These are phyloP conservation scores for Blastobotrys ciferrii DNA, from an alignment of 1,139 yeast species.

Conservation along the genomic window DNA sequence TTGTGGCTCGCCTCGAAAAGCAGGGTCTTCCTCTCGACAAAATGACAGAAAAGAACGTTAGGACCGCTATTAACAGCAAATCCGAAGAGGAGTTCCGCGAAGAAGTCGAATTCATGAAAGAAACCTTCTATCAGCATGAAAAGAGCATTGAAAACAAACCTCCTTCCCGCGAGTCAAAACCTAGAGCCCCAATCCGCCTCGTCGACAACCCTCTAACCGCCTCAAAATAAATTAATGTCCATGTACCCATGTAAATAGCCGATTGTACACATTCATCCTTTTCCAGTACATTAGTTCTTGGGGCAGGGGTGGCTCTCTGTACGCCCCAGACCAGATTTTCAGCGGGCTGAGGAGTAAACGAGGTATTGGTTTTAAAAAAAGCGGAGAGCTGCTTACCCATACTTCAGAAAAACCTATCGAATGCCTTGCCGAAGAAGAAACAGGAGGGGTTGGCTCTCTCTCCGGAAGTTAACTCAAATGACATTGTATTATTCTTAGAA, in stretches of 20 bases:
- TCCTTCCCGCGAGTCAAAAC: slow-evolving; percentile 6
- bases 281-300: too few relatives aligned
- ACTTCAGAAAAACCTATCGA: too few relatives aligned
- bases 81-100: slow-evolving; percentile 49
- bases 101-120: slow-evolving; percentile 65
- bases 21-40: slow-evolving; percentile 63
- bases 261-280: too few relatives aligned
- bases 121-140: slow-evolving; percentile 47
- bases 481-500: too few relatives aligned
- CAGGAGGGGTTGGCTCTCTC: too few relatives aligned
- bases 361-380: too few relatives aligned
- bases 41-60: slow-evolving; percentile 57
- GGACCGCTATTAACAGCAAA: slow-evolving; percentile 49
- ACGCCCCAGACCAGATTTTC: too few relatives aligned
- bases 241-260: slow-evolving; percentile 5
- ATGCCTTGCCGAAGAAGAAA: too few relatives aligned
- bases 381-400: too few relatives aligned
- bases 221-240: neutral
- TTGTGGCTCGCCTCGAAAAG: slow-evolving; percentile 73
- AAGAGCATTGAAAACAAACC: slow-evolving; percentile 23
- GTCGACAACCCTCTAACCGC: slow-evolving; percentile 25
- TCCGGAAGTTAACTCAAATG: too few relatives aligned
- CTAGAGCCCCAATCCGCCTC: slow-evolving; percentile 24
- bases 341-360: too few relatives aligned
- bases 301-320: too few relatives aligned